These are phyloP conservation scores for Aureobasidium zeae DNA, from an alignment of 2,329 filamentous ascomycete genomes.

Conservation along the genomic window DNA sequence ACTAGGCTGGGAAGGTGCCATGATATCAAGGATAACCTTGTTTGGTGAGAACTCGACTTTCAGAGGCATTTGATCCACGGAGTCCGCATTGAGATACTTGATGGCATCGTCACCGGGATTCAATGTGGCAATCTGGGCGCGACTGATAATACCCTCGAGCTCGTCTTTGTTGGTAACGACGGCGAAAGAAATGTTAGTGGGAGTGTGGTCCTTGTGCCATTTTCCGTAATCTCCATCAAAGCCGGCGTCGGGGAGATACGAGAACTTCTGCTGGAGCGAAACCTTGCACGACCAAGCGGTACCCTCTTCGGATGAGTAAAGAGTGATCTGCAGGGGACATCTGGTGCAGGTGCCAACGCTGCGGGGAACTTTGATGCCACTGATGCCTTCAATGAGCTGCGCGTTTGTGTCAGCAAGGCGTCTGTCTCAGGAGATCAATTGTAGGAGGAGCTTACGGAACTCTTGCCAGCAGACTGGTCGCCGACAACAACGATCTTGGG, in stretches of 20 bases:
- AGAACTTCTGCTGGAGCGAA: conserved; percentile 56
- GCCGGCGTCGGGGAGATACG: conserved; percentile 35
- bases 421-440: conserved; percentile 26
- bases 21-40: conserved; percentile 66
- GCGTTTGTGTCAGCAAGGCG: background rate
- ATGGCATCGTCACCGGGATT: conserved; percentile 51
- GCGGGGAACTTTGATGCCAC: conserved; percentile 61
- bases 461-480: conserved; percentile 79
- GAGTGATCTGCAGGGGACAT: conserved; percentile 71
- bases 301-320: conserved; percentile 42
- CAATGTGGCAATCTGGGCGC: conserved; percentile 68
- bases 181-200: conserved; percentile 49
- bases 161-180: conserved; percentile 51
- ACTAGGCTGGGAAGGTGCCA: conserved; percentile 59
- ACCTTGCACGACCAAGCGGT: conserved; percentile 58
- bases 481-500: conserved; percentile 77
- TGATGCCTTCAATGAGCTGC: conserved; percentile 36
- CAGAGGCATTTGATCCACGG: conserved; percentile 17
- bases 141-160: conserved; percentile 59
- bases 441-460: conserved; percentile 57
- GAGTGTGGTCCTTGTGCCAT: conserved; percentile 46
- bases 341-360: conserved; percentile 65
- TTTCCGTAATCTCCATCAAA: conserved; percentile 51
- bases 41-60: conserved; percentile 73
- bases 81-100: conserved; percentile 28